These are phyloP conservation scores for Ceriops decandra DNA, from an alignment of 345 rosid species.

Conservation along the genomic window DNA sequence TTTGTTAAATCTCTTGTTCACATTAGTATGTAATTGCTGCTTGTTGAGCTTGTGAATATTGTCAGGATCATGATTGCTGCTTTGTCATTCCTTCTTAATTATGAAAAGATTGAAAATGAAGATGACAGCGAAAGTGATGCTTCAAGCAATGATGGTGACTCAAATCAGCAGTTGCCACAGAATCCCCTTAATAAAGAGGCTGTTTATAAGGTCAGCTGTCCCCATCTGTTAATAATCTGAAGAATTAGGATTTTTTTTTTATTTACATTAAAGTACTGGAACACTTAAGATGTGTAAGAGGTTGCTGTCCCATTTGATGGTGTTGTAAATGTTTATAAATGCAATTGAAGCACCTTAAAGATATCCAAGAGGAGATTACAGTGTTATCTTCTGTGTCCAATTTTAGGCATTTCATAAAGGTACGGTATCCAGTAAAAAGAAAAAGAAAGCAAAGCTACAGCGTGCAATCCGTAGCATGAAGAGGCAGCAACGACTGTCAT, in stretches of 20 bases:
- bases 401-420: conserved; percentile 77
- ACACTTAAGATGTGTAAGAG: too few relatives aligned
- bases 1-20: not conserved
- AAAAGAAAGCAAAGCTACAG: conserved; percentile 91
- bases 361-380: not conserved
- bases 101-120: conserved; percentile 70
- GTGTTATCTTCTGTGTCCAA: conserved; percentile 4
- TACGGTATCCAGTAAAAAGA: conserved; percentile 84
- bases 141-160: conserved; percentile 69
- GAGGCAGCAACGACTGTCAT: conserved; percentile 64
- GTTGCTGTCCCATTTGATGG: not conserved
- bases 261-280: too few relatives aligned
- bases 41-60: conserved; percentile 12
- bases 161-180: conserved; percentile 37
- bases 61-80: conserved; percentile 80
- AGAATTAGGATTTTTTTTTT: not conserved
- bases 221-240: not conserved
- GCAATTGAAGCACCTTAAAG: not conserved
- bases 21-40: not conserved
- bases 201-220: conserved; percentile 64
- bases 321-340: not conserved
- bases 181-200: conserved; percentile 59
- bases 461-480: conserved; percentile 78
- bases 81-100: conserved; percentile 80
- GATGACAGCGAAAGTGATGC: conserved; percentile 61